phyloP scores from a whole-genome alignment of 371 early-diverging fungal species.

The Zancudomyces culisetae region DNA sequence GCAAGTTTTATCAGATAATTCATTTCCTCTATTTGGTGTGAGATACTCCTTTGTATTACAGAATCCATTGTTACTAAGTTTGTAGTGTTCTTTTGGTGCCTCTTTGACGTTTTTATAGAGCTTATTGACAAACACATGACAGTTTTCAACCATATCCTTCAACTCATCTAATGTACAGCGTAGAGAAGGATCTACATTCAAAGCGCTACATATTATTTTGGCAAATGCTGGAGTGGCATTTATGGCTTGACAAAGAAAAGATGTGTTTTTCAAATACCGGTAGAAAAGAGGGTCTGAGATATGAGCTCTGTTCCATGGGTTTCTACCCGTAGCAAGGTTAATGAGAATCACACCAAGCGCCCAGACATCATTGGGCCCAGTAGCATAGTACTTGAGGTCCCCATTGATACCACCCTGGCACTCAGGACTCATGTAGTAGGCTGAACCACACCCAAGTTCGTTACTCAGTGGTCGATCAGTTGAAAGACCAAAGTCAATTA shows the following conservation, averaged over 20 bases:
- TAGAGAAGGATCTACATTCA: slow-evolving; percentile 44
- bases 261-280: slow-evolving; percentile 35
- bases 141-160: slow-evolving; percentile 30
- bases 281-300: slow-evolving; percentile 50
- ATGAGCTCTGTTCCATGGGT: slow-evolving; percentile 63
- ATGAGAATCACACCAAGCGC: slow-evolving; percentile 65
- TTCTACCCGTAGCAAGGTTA: slow-evolving; percentile 51
- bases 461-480: slow-evolving; percentile 46
- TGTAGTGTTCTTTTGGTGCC: not conserved
- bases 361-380: slow-evolving; percentile 72
- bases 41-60: not conserved
- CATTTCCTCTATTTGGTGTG: not conserved
- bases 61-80: not conserved
- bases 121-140: slow-evolving; percentile 30
- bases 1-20: not conserved
- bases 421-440: slow-evolving; percentile 88
- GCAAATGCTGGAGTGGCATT: slow-evolving; percentile 52
- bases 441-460: slow-evolving; percentile 80
- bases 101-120: not conserved
- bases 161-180: slow-evolving; percentile 49
- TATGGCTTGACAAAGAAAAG: slow-evolving; percentile 36
- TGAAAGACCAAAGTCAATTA: slow-evolving; percentile 90
- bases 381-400: slow-evolving; percentile 33
- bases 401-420: slow-evolving; percentile 42
- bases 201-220: slow-evolving; percentile 45